Conservation (phyloP, 192 early-diverging fungal species). For the Funneliformis geosporum region DNA sequence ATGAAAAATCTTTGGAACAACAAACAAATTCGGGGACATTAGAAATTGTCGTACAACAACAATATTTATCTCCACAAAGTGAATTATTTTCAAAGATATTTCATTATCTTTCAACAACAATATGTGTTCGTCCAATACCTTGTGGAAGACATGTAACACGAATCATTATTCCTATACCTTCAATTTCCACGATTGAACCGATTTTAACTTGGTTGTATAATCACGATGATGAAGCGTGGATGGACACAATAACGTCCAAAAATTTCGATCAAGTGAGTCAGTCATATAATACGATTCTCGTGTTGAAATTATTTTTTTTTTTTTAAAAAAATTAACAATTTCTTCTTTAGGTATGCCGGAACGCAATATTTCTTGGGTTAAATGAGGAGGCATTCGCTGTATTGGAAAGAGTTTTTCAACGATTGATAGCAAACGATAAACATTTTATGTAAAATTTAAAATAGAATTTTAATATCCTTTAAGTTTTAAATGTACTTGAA, state of each 20-base stretch:
- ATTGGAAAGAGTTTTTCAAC: neutral
- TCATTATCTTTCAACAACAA: conserved; percentile 5
- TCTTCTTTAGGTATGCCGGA: conserved; percentile 6
- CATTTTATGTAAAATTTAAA: too few relatives aligned
- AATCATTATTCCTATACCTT: conserved; percentile 9
- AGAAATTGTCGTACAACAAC: neutral
- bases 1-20: too few relatives aligned
- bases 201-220: conserved; percentile 24
- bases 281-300: too few relatives aligned
- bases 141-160: neutral
- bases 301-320: neutral
- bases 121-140: neutral
- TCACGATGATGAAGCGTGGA: conserved; percentile 14
- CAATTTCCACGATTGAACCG: conserved; percentile 12
- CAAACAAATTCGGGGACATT: neutral
- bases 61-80: conserved; percentile 16
- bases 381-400: neutral
- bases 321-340: neutral
- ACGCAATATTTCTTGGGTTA: conserved; percentile 10
- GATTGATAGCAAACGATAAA: too few relatives aligned
- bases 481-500: too few relatives aligned
- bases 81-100: conserved; percentile 19
- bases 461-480: too few relatives aligned
- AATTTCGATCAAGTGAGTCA: neutral
- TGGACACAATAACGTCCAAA: neutral